A percentile compares a stretch with the other conserved stretches of the same genome.
Evolutionary conservation across 2,329 filamentous ascomycete genomes (phyloP).

Genomic region (Trichoderma arundinaceum): DNA sequence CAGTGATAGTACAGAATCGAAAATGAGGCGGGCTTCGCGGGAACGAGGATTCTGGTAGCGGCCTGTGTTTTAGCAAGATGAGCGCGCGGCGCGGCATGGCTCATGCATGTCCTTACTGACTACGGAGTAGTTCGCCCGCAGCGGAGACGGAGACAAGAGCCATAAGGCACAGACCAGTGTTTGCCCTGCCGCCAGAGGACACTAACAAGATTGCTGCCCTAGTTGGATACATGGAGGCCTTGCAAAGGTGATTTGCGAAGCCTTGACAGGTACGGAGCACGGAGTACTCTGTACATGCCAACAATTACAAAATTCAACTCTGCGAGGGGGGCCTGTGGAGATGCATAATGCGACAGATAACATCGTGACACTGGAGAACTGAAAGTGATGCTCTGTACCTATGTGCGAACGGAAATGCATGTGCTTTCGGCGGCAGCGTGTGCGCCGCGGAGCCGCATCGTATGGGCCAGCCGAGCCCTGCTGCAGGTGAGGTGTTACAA

Average conservation of each 20-base stretch:
- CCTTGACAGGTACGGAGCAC: slow-evolving; percentile 16
- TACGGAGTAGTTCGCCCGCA: slow-evolving; percentile 30
- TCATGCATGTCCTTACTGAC: slow-evolving; percentile 24
- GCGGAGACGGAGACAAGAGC: slow-evolving; percentile 26
- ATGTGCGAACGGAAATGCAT: neutral
- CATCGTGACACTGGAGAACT: slow-evolving; percentile 1
- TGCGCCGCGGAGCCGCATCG: slow-evolving; percentile 21
- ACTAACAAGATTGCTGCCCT: slow-evolving; percentile 28
- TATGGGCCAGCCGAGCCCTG: slow-evolving; percentile 8
- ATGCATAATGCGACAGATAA: slow-evolving; percentile 20
- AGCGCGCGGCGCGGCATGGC: slow-evolving; percentile 28
- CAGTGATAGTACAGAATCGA: slow-evolving; percentile 9
- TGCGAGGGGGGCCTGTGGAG: slow-evolving; percentile 15
- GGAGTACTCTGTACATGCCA: neutral
- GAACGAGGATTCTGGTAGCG: slow-evolving; percentile 29
- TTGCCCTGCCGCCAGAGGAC: slow-evolving; percentile 10
- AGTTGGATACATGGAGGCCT: slow-evolving; percentile 23
- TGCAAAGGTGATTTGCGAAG: slow-evolving; percentile 16
- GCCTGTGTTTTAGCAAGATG: slow-evolving; percentile 25
- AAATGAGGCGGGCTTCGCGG: slow-evolving; percentile 25
- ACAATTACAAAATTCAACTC: neutral
- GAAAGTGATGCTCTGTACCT: neutral
- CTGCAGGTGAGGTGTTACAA: slow-evolving; percentile 1
- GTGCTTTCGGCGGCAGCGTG: neutral
- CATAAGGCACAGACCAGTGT: slow-evolving; percentile 26